phyloP scores from a whole-genome alignment of 331 rosid genomes.

The Pyracantha coccinea region DNA sequence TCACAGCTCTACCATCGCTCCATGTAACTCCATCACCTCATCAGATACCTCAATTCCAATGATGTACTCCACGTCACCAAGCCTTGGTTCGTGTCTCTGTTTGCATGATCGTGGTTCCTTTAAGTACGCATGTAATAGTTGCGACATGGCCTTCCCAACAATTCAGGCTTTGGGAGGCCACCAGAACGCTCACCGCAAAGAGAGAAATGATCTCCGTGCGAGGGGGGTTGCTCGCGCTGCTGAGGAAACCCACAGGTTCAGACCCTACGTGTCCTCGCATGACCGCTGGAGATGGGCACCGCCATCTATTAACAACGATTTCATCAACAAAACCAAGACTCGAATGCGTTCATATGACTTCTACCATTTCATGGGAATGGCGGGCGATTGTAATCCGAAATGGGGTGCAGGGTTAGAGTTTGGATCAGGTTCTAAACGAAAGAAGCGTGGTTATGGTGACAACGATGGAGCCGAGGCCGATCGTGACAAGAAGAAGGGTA shows the following conservation, averaged over 20 bases:
- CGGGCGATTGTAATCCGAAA: background rate
- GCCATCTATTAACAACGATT: background rate
- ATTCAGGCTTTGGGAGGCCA: slow-evolving; percentile 31
- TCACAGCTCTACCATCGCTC: background rate
- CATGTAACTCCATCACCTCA: background rate
- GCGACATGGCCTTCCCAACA: slow-evolving; percentile 4
- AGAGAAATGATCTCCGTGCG: background rate
- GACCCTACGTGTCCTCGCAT: background rate
- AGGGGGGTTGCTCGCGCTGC: background rate
- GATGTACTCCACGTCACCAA: background rate
- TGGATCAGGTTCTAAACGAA: background rate
- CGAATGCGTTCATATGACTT: background rate
- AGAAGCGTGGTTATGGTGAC: no score
- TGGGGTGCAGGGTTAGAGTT: background rate
- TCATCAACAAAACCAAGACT: background rate
- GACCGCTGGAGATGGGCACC: background rate
- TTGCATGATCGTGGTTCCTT: background rate
- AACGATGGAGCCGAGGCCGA: background rate
- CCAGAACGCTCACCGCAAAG: slow-evolving; percentile 30
- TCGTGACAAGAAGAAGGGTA: background rate
- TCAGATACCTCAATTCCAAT: background rate
- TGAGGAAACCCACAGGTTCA: background rate
- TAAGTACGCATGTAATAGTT: slow-evolving; percentile 7
- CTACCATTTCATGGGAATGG: background rate
- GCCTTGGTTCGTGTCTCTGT: background rate